Evolutionary conservation across 2,329 filamentous ascomycete species (phyloP).

Genomic region (Fusarium buharicum): DNA sequence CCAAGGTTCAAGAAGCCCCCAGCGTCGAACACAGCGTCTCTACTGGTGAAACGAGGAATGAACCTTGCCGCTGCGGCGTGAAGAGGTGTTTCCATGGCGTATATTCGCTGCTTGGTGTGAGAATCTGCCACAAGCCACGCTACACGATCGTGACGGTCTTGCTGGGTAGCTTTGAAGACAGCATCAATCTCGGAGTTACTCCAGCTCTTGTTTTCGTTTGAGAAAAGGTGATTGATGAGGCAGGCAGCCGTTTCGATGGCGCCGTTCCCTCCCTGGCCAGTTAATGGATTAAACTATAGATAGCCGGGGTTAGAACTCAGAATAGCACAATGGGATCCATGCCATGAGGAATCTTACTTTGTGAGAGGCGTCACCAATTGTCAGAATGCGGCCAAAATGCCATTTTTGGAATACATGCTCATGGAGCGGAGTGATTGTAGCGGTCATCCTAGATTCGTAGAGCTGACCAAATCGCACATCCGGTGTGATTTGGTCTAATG

Average conservation of each 20-base stretch:
- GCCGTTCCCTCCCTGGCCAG: not conserved
- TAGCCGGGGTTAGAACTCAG: not conserved
- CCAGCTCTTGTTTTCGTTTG: not conserved
- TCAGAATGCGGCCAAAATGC: slow-evolving; percentile 10
- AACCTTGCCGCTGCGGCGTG: not conserved
- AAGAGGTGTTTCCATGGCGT: slow-evolving; percentile 2
- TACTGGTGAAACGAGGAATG: not conserved
- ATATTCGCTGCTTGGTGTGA: not conserved
- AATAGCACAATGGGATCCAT: not conserved
- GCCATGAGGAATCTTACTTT: not conserved
- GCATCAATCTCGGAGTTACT: not conserved
- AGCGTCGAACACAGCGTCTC: rapidly evolving
- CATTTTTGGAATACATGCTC: slow-evolving; percentile 13
- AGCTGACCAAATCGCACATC: not conserved
- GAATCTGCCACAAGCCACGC: slow-evolving; percentile 5
- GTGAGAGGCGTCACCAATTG: slow-evolving; percentile 14
- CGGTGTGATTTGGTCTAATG: not conserved
- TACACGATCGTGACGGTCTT: not conserved
- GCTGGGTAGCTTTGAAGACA: not conserved
- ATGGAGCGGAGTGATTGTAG: slow-evolving; percentile 2
- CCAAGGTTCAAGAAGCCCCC: not conserved
- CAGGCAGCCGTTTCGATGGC: slow-evolving; percentile 9
- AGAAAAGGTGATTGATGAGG: not conserved
- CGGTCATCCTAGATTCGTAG: not conserved
- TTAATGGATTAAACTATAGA: not conserved